These are phyloP conservation scores for Coemansia sp. DNA, from an alignment of 192 early-diverging fungal genomes.

Conservation along the genomic window DNA sequence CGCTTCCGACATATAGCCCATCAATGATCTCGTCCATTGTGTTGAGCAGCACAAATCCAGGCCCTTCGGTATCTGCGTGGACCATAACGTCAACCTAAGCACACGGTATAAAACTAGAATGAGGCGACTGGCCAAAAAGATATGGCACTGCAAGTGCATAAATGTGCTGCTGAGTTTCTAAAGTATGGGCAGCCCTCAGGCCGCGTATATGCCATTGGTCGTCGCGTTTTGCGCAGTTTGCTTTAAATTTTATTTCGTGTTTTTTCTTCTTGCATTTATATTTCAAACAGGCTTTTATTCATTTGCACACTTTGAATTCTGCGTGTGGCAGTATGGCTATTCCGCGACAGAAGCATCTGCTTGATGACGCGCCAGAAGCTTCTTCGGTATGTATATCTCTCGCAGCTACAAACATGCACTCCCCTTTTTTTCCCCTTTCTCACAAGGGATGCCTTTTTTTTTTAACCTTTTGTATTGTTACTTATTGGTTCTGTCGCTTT, in stretches of 20 bases:
- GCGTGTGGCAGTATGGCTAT: constrained; percentile 19
- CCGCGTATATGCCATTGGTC: too few relatives aligned
- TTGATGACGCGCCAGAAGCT: constrained; percentile 7
- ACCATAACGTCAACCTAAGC: background rate
- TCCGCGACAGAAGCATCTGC: constrained; percentile 30
- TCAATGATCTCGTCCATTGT: constrained; percentile 46
- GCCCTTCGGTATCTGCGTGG: constrained; percentile 25
- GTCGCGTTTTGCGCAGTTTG: background rate
- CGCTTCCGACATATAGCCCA: constrained; percentile 52
- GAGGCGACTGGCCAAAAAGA: too few relatives aligned
- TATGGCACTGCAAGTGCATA: too few relatives aligned
- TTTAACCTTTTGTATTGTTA: background rate
- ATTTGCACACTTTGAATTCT: background rate
- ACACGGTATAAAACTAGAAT: too few relatives aligned
- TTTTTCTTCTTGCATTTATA: background rate
- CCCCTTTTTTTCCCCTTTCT: too few relatives aligned
- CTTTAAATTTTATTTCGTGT: background rate
- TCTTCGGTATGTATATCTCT: too few relatives aligned
- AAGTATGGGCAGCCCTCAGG: too few relatives aligned
- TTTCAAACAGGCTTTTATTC: background rate
- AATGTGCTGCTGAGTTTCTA: too few relatives aligned
- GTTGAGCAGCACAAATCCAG: constrained; percentile 44
- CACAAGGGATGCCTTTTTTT: too few relatives aligned
- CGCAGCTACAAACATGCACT: too few relatives aligned
- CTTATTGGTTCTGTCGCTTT: background rate